phyloP scores from a whole-genome alignment of 75 land plant species.

The Picea sitchensis region DNA sequence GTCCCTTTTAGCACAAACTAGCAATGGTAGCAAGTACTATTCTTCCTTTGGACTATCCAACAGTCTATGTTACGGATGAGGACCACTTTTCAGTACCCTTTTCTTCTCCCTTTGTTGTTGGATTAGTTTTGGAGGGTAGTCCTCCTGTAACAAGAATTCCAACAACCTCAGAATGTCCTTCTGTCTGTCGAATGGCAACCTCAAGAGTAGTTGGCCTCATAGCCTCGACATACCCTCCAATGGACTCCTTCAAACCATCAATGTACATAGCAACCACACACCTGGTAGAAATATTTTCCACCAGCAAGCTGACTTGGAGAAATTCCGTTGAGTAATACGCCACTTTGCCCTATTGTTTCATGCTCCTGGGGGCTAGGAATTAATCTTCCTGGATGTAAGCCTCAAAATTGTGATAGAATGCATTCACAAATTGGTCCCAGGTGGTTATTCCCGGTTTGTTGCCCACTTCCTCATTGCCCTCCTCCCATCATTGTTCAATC shows the following conservation, averaged over 20 bases:
- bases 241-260: too few species aligned
- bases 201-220: too few species aligned
- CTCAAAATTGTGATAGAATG: too few species aligned
- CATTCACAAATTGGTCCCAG: too few species aligned
- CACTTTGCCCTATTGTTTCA: not conserved
- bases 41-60: not conserved
- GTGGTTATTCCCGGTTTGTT: too few species aligned
- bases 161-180: not conserved
- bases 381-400: too few species aligned
- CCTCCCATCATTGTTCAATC: too few species aligned
- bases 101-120: not conserved
- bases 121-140: not conserved
- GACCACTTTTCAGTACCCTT: not conserved
- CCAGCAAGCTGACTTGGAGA: not conserved
- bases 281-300: not conserved
- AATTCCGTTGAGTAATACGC: not conserved
- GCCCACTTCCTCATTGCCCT: too few species aligned
- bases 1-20: not conserved
- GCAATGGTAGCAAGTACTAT: not conserved
- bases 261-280: not conserved
- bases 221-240: too few species aligned
- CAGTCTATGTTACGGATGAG: not conserved
- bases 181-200: not conserved
- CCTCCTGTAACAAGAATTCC: not conserved
- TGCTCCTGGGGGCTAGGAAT: not conserved